These are phyloP conservation scores for Penicillium waksmanii DNA, from an alignment of 495 filamentous ascomycete species.

Conservation along the genomic window DNA sequence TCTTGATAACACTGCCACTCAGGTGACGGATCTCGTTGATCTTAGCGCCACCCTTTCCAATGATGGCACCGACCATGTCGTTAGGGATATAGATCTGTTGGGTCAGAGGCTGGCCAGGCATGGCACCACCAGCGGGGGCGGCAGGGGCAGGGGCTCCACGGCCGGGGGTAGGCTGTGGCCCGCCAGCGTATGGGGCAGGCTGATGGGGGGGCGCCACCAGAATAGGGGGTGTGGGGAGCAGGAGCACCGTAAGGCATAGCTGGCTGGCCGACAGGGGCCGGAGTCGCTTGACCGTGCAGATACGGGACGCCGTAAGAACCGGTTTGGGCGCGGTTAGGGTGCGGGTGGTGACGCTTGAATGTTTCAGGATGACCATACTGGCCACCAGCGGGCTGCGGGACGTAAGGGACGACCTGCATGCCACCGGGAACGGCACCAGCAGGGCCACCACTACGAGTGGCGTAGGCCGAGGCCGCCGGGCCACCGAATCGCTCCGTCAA, in stretches of 20 bases:
- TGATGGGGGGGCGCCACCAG: conserved; percentile 80
- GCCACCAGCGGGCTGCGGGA: conserved; percentile 87
- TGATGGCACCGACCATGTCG: conserved; percentile 99
- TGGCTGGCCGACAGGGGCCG: conserved; percentile 65
- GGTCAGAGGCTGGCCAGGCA: conserved; percentile 86
- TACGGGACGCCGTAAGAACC: conserved; percentile 74
- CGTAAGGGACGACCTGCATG: conserved; percentile 96
- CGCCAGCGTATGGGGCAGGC: conserved; percentile 61
- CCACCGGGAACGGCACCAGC: conserved; percentile 92
- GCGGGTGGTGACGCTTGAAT: conserved; percentile 69
- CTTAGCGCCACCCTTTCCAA: conserved; percentile 97
- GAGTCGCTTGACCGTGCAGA: conserved; percentile 63
- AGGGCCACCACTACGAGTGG: conserved; percentile 90
- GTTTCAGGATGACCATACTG: conserved; percentile 91
- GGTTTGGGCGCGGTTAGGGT: conserved; percentile 66
- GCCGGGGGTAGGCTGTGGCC: conserved; percentile 63
- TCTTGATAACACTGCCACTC: conserved; percentile 98
- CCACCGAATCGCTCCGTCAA: conserved; percentile 95
- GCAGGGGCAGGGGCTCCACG: conserved; percentile 52
- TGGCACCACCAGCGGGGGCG: conserved; percentile 72
- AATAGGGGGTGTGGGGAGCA: conserved; percentile 63
- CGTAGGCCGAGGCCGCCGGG: conserved; percentile 94
- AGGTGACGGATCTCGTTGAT: conserved; percentile 98
- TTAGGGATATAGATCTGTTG: conserved; percentile 99
- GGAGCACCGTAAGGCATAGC: conserved; percentile 74